These are phyloP conservation scores for Gossypium turneri DNA, from an alignment of 345 rosid species.

Conservation along the genomic window DNA sequence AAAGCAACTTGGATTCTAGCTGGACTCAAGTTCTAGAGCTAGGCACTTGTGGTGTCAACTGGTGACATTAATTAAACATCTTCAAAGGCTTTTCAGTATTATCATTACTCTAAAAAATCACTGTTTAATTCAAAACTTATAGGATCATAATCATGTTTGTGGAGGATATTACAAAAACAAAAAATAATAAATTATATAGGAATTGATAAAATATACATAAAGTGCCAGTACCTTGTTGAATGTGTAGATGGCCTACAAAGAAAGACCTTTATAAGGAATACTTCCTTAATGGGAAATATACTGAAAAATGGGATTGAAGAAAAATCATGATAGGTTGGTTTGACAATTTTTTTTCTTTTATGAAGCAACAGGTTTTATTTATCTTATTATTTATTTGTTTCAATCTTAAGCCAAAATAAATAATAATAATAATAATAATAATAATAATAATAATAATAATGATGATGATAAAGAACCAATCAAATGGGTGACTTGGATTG, in stretches of 20 bases:
- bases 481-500: constrained; percentile 10
- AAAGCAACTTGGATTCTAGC: constrained; percentile 35
- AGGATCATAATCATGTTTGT: constrained; percentile 30
- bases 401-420: background rate
- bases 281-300: constrained; percentile 35
- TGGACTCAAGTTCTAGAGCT: constrained; percentile 22
- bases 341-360: background rate
- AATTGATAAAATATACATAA: constrained; percentile 9
- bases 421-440: too few relatives aligned
- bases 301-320: constrained; percentile 1
- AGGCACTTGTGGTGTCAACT: constrained; percentile 33
- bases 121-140: constrained; percentile 21
- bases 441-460: too few relatives aligned
- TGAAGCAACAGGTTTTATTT: background rate
- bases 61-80: constrained; percentile 26
- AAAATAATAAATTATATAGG: background rate
- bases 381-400: background rate
- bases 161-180: constrained; percentile 17
- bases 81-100: constrained; percentile 30
- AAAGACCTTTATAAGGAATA: constrained; percentile 27
- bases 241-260: constrained; percentile 29
- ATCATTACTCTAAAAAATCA: constrained; percentile 30
- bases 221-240: constrained; percentile 26
- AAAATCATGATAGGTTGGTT: constrained; percentile 18
- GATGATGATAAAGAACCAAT: constrained; percentile 5